Evolutionary conservation across 2,329 filamentous ascomycete genomes (phyloP), one percentile per base, ranked within the genome.

Genomic region (Phoma herbarum): DNA sequence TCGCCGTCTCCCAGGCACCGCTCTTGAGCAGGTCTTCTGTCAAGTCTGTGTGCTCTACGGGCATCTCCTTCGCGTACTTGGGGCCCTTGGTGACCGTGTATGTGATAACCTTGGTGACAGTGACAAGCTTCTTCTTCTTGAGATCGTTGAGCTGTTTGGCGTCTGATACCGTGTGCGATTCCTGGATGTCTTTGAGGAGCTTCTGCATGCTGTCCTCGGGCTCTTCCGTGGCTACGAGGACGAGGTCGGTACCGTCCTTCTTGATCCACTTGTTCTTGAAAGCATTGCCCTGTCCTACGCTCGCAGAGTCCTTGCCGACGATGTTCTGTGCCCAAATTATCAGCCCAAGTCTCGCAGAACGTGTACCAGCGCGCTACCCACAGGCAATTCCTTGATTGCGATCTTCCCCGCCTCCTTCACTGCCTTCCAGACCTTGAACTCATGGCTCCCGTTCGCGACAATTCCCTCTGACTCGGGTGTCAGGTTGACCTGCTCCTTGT

Each of bases 11-110:
- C 95, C 95, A 99, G 18, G 91, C 87, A 42, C 94, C 94, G 71
- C 84, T 90, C 45, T 88, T 83, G 65, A 99, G 83, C 91, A 99
- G 97, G 57, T 99, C 95, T 51, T 88, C 90, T 11, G 95, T 98
- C 73, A 99, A 82, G 76, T 99, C 95, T 42, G 95, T 97, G 79
- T 96, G 92, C 81, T 98, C 93, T 79, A 96, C 92, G 44, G 90
- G 85, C 65, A 98, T 91, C 79, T 97, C 90, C 47, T 90, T 86
- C 42, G 93, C 91, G 75, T 93, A 99, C 78, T 96, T 96, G 60
- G 88, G 80, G 0, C 93, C 95, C 82, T 97, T 97, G 60, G 82
- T 82, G 60, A 96, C 88, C 67, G 86, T 90, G 85, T 95, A 99
- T 76, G 83, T 88, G 70, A 96, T 90, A 58, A 91, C 86, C 82